Percentiles rank a stretch among this genome's conserved stretches.
Evolutionary conservation across 1,139 yeast genomes (phyloP).

Genomic region (Arxiozyma telluris): DNA sequence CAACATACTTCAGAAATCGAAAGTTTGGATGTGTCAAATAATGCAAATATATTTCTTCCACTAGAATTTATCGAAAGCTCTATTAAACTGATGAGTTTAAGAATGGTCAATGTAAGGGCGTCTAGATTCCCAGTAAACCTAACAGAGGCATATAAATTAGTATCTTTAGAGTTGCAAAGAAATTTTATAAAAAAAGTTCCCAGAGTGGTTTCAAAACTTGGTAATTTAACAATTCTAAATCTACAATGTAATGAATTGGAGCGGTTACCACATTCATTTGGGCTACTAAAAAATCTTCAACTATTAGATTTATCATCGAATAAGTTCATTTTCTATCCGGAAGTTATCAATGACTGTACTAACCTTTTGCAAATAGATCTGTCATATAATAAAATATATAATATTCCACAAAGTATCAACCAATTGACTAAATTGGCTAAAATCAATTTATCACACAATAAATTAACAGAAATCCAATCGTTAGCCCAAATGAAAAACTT

Average conservation of each 20-base stretch:
- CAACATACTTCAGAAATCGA: slow-evolving; percentile 78
- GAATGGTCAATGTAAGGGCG: slow-evolving; percentile 66
- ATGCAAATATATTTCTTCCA: slow-evolving; percentile 79
- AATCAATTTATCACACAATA: slow-evolving; percentile 68
- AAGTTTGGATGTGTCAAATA: slow-evolving; percentile 73
- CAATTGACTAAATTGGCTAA: slow-evolving; percentile 52
- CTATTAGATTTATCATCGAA: slow-evolving; percentile 74
- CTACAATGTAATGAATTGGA: slow-evolving; percentile 67
- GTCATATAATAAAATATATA: slow-evolving; percentile 66
- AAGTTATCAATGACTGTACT: slow-evolving; percentile 52
- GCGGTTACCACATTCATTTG: slow-evolving; percentile 54
- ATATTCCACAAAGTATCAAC: slow-evolving; percentile 55
- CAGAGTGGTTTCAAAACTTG: slow-evolving; percentile 43
- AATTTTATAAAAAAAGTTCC: slow-evolving; percentile 64
- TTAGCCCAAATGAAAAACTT: slow-evolving; percentile 48
- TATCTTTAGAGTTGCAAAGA: slow-evolving; percentile 70
- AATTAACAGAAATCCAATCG: slow-evolving; percentile 41
- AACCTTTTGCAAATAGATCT: slow-evolving; percentile 63
- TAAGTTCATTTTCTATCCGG: slow-evolving; percentile 60
- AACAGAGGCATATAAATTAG: slow-evolving; percentile 57
- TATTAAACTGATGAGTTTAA: slow-evolving; percentile 55
- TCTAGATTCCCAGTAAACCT: slow-evolving; percentile 67
- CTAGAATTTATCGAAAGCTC: slow-evolving; percentile 81
- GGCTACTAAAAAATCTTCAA: slow-evolving; percentile 46
- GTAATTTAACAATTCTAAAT: slow-evolving; percentile 47